These are phyloP conservation scores for Fraxinus nigra DNA, from an alignment of 305 asterid species.

Conservation along the genomic window DNA sequence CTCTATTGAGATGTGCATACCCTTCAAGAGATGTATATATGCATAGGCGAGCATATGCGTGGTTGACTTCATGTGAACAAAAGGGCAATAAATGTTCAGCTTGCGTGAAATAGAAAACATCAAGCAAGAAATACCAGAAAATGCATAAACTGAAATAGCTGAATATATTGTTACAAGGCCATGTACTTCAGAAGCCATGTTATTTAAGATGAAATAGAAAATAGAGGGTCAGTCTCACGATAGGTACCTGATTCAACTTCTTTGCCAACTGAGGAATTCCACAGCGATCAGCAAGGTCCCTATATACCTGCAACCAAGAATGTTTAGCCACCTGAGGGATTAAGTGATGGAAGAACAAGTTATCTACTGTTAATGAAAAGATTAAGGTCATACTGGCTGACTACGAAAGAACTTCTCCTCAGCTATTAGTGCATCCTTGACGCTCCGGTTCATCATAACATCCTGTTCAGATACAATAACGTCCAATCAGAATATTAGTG, in stretches of 20 bases:
- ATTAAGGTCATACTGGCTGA: constrained; percentile 59
- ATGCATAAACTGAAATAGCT: not conserved
- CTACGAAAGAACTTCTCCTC: constrained; percentile 93
- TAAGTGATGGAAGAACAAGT: constrained; percentile 4
- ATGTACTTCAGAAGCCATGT: not conserved
- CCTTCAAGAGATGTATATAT: not conserved
- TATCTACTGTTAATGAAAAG: constrained; percentile 27
- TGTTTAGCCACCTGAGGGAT: constrained; percentile 1
- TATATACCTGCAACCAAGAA: constrained; percentile 63
- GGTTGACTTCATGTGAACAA: constrained; percentile 1
- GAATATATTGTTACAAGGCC: not conserved
- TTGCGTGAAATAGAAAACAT: not conserved
- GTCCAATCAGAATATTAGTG: not conserved
- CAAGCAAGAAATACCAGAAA: not conserved
- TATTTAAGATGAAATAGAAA: not conserved
- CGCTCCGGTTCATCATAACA: constrained; percentile 64
- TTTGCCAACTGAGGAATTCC: constrained; percentile 87
- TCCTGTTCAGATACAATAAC: constrained; percentile 53
- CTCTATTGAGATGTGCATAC: not conserved
- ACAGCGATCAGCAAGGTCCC: constrained; percentile 79
- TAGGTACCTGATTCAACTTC: constrained; percentile 91
- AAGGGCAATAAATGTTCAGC: not conserved
- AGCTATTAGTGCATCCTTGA: constrained; percentile 85
- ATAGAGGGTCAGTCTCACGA: not conserved
- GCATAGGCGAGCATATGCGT: not conserved